phyloP scores from a whole-genome alignment of 2,329 filamentous ascomycete genomes.

The Xylariaceae sp. region DNA sequence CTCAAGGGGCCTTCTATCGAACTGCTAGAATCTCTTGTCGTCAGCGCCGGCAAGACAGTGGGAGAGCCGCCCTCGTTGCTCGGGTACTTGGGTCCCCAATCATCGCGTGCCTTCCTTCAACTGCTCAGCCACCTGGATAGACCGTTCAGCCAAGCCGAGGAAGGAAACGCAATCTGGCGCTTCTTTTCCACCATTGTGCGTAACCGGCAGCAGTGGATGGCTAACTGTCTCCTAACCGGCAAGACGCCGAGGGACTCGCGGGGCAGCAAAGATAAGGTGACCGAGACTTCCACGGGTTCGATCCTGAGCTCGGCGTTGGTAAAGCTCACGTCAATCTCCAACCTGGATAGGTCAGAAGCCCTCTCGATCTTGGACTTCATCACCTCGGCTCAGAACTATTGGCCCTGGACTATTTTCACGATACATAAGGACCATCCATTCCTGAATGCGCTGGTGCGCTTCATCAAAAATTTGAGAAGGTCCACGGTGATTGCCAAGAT shows the following conservation, averaged over 20 bases:
- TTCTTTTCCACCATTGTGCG: conserved; percentile 82
- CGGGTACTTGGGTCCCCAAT: conserved; percentile 76
- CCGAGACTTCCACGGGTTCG: conserved; percentile 49
- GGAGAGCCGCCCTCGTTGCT: conserved; percentile 91
- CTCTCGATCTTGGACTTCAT: conserved; percentile 81
- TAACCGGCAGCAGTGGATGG: conserved; percentile 92
- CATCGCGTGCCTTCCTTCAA: conserved; percentile 78
- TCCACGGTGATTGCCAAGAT: conserved; percentile 48
- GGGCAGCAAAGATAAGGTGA: conserved; percentile 48
- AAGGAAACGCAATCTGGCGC: conserved; percentile 71
- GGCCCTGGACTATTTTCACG: conserved; percentile 87
- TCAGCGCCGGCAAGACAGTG: conserved; percentile 58
- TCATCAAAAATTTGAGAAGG: conserved; percentile 55
- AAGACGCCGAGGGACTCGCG: conserved; percentile 74
- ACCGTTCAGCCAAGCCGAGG: conserved; percentile 60
- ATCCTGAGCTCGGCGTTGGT: conserved; percentile 71
- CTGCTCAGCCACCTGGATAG: conserved; percentile 71
- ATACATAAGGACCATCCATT: conserved; percentile 70
- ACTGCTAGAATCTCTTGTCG: conserved; percentile 68
- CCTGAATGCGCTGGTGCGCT: conserved; percentile 64
- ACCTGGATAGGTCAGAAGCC: conserved; percentile 59
- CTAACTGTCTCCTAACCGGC: conserved; percentile 85
- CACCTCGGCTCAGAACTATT: conserved; percentile 82
- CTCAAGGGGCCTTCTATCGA: conserved; percentile 62
- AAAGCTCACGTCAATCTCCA: conserved; percentile 59